phyloP scores from a whole-genome alignment of 352 stramenopile genomes.

The Bremia lactucae region DNA sequence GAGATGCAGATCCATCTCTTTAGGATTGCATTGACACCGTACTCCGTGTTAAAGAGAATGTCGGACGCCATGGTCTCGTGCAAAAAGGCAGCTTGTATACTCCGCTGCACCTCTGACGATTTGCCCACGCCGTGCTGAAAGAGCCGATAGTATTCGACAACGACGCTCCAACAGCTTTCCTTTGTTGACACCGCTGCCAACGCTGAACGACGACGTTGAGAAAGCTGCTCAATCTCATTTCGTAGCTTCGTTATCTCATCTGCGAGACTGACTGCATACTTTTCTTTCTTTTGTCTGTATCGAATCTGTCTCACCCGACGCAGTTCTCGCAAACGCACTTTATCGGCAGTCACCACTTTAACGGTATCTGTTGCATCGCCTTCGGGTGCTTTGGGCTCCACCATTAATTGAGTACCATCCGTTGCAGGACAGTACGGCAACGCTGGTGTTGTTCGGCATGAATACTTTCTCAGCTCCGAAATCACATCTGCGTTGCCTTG shows the following conservation, averaged over 20 bases:
- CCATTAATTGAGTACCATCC: background rate
- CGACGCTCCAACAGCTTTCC: slow-evolving; percentile 5
- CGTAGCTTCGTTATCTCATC: slow-evolving; percentile 1
- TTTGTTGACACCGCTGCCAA: background rate
- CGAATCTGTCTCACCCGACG: slow-evolving; percentile 7
- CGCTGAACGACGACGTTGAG: slow-evolving; percentile 1
- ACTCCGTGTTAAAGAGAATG: slow-evolving; percentile 4
- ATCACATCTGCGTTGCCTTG: background rate
- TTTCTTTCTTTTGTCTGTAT: slow-evolving; percentile 14
- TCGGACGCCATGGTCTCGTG: background rate
- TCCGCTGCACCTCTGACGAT: background rate
- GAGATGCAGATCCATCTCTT: slow-evolving; percentile 9
- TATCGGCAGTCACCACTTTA: background rate
- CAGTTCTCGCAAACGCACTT: slow-evolving; percentile 1
- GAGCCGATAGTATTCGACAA: slow-evolving; percentile 10
- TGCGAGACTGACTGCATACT: slow-evolving; percentile 1
- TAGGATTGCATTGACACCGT: slow-evolving; percentile 2
- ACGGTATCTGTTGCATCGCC: background rate
- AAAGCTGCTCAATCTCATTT: slow-evolving; percentile 5
- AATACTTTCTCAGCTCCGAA: background rate
- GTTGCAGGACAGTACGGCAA: background rate
- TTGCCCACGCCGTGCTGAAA: slow-evolving; percentile 3
- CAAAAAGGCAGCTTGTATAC: slow-evolving; percentile 5
- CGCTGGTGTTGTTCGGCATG: background rate
- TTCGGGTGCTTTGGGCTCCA: background rate